A percentile compares a stretch with the other conserved stretches of the same genome.
Conservation (phyloP, 805 yeast species). For the Yarrowia sp. region DNA sequence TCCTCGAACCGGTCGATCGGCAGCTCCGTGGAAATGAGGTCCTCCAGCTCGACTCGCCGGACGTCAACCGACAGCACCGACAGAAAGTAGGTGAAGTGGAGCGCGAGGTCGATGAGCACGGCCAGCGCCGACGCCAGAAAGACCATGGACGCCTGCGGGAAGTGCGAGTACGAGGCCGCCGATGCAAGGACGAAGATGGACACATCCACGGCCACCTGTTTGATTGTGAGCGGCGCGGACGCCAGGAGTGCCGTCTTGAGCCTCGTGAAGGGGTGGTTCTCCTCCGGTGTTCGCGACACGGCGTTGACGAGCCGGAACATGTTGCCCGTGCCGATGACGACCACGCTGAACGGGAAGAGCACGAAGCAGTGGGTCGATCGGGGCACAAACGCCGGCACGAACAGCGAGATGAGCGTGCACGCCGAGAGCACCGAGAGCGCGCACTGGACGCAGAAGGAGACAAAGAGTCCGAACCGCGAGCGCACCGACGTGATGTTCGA, state of each 20-base stretch:
- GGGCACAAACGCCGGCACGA: conserved; percentile 38
- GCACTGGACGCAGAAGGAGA: conserved; percentile 46
- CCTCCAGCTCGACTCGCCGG: conserved; percentile 59
- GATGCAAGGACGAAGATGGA: conserved; percentile 24
- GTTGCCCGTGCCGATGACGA: conserved; percentile 49
- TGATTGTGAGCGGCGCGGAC: conserved; percentile 43
- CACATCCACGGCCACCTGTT: conserved; percentile 39
- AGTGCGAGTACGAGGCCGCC: conserved; percentile 3
- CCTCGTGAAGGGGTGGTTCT: conserved; percentile 43
- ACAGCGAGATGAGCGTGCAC: conserved; percentile 44
- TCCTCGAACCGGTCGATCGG: conserved; percentile 3
- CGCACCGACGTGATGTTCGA: conserved; percentile 45
- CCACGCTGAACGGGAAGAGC: conserved; percentile 44
- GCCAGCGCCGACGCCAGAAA: conserved; percentile 50
- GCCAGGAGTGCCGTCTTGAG: conserved; percentile 42
- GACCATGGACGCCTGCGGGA: conserved; percentile 42
- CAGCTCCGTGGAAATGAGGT: conserved; percentile 38
- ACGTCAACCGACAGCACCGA: conserved; percentile 68
- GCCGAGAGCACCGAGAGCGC: conserved; percentile 39
- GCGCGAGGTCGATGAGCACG: conserved; percentile 54
- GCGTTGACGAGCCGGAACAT: conserved; percentile 47
- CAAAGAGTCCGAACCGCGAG: conserved; percentile 47
- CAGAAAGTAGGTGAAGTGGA: conserved; percentile 63
- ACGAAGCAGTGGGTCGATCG: conserved; percentile 42
- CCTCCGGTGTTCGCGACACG: conserved; percentile 45